phyloP scores from a whole-genome alignment of 1,284 basidiomycete genomes.

The Rhodotorula glutinis region DNA sequence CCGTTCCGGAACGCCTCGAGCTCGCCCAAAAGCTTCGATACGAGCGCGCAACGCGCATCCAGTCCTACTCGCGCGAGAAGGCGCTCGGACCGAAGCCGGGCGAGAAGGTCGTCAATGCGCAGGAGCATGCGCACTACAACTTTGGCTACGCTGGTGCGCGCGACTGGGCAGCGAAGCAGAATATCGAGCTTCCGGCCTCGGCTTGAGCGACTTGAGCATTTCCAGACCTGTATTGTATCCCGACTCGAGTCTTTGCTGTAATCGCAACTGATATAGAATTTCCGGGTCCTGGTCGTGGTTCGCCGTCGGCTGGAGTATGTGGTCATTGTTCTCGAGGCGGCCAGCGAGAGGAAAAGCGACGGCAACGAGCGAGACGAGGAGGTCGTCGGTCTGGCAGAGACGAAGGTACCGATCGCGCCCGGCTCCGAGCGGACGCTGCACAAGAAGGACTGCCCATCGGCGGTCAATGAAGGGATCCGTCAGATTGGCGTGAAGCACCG shows the following conservation, averaged over 20 bases:
- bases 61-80: conserved; percentile 42
- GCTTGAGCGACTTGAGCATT: background rate
- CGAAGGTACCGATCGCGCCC: conserved; percentile 47
- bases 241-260: background rate
- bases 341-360: conserved; percentile 47
- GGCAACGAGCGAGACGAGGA: conserved; percentile 31
- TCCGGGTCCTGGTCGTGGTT: conserved; percentile 23
- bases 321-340: conserved; percentile 35
- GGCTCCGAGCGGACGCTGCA: conserved; percentile 42
- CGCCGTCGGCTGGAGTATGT: conserved; percentile 6
- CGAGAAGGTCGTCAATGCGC: conserved; percentile 36
- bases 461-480: too few relatives aligned
- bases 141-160: conserved; percentile 43
- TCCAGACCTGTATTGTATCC: background rate
- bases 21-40: conserved; percentile 40
- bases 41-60: conserved; percentile 42
- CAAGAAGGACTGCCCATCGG: background rate
- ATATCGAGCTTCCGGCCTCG: conserved; percentile 6
- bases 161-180: conserved; percentile 41
- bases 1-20: conserved; percentile 30
- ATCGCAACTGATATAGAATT: background rate
- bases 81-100: conserved; percentile 26
- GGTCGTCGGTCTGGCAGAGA: conserved; percentile 35
- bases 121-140: conserved; percentile 39
- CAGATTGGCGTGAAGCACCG: too few relatives aligned